Evolutionary conservation across 441 rosid species (phyloP).

Genomic region (Manihot esculenta): DNA sequence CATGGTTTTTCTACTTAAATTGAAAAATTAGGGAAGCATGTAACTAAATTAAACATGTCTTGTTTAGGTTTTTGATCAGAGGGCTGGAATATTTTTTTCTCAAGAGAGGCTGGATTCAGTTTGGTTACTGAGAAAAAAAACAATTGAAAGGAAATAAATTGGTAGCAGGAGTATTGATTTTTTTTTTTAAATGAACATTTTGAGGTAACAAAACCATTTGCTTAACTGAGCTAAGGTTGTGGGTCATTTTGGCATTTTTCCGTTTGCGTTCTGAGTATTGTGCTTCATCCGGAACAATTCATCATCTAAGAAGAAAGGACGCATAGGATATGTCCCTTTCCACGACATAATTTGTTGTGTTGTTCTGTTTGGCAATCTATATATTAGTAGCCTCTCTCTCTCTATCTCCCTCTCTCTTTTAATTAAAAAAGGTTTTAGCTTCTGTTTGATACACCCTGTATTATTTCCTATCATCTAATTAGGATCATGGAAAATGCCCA

Average conservation of each 20-base stretch:
- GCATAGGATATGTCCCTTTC: not conserved
- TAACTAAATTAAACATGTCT: no score
- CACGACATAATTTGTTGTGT: not conserved
- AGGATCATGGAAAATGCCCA: constrained; percentile 98
- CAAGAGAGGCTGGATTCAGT: not conserved
- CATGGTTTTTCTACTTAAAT: not conserved
- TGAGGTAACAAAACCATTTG: not conserved
- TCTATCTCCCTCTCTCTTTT: no score
- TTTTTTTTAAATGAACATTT: not conserved
- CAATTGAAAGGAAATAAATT: not conserved
- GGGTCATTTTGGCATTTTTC: not conserved
- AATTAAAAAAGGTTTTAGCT: no score
- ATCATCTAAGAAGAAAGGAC: not conserved
- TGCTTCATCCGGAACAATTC: not conserved
- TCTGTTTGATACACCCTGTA: not conserved
- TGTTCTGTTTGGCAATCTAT: not conserved
- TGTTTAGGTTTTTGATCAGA: not conserved
- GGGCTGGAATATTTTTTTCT: no score
- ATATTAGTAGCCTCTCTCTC: not conserved
- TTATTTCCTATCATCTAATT: constrained; percentile 1
- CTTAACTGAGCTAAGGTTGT: not conserved
- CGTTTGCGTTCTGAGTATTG: no score
- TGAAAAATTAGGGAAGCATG: not conserved
- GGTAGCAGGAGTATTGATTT: not conserved
- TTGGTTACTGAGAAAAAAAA: not conserved